Conservation (phyloP, 2,329 filamentous ascomycete genomes). For the Colletotrichum orbiculare region DNA sequence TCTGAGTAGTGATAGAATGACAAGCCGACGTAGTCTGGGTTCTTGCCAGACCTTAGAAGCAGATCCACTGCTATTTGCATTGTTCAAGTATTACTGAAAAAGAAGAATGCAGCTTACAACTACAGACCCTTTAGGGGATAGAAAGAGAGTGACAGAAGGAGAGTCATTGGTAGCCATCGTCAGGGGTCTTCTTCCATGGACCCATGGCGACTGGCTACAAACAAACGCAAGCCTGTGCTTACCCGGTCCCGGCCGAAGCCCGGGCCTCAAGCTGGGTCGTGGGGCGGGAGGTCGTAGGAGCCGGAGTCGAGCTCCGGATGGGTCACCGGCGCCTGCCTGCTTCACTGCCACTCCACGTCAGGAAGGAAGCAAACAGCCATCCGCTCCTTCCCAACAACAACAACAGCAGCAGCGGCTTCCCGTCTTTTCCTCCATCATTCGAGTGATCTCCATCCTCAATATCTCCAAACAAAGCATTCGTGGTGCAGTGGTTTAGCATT, state of each 20-base stretch:
- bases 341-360: background rate
- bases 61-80: too few species aligned
- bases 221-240: background rate
- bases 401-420: background rate
- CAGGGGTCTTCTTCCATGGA: too few species aligned
- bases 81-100: too few species aligned
- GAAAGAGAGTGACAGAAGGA: too few species aligned
- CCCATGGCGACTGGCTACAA: background rate
- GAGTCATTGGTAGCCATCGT: too few species aligned
- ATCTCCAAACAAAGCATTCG: slow-evolving; percentile 22
- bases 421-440: background rate
- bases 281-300: background rate
- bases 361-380: slow-evolving; percentile 11
- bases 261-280: background rate
- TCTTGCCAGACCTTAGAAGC: too few species aligned
- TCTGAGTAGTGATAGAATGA: too few species aligned
- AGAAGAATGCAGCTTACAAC: too few species aligned
- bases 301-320: background rate
- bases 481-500: slow-evolving; percentile 37
- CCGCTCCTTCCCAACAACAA: background rate
- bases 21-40: too few species aligned
- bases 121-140: too few species aligned
- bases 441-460: background rate
- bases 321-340: slow-evolving; percentile 17
- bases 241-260: slow-evolving; percentile 17